Percentiles rank a stretch among this genome's conserved stretches.
These are phyloP conservation scores for Citrus maxima DNA, from an alignment of 345 rosid species.

Conservation along the genomic window DNA sequence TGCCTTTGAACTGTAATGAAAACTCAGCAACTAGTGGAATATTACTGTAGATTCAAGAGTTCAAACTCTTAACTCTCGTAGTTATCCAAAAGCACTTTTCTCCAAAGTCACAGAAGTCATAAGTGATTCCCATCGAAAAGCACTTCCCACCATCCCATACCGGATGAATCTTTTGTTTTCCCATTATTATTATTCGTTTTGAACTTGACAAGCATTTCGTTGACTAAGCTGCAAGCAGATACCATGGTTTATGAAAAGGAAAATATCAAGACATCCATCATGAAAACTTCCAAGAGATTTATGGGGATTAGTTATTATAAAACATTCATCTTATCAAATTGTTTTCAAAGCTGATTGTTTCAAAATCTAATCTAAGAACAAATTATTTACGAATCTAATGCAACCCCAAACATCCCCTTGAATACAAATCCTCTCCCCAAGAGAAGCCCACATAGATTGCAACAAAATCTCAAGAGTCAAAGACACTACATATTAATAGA, in stretches of 20 bases:
- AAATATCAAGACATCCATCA: background rate
- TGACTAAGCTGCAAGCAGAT: background rate
- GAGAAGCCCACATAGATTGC: no score
- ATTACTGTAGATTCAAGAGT: background rate
- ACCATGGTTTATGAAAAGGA: background rate
- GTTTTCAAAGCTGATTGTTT: no score
- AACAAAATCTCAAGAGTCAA: no score
- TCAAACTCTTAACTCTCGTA: background rate
- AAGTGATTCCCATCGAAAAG: conserved; percentile 1
- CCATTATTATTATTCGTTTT: background rate
- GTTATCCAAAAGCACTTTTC: background rate
- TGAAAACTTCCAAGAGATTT: background rate
- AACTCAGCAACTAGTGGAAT: background rate
- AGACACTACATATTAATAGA: background rate
- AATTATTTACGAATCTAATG: no score
- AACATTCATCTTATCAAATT: background rate
- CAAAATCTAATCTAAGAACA: no score
- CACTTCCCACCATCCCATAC: background rate
- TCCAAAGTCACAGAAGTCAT: background rate
- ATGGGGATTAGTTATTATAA: background rate
- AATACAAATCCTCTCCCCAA: no score
- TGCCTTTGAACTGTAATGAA: background rate
- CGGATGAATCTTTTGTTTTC: background rate
- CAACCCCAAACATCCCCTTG: no score
- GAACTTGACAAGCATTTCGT: background rate